phyloP scores from a whole-genome alignment of 164 flowering plant species.

The Saururus chinensis region DNA sequence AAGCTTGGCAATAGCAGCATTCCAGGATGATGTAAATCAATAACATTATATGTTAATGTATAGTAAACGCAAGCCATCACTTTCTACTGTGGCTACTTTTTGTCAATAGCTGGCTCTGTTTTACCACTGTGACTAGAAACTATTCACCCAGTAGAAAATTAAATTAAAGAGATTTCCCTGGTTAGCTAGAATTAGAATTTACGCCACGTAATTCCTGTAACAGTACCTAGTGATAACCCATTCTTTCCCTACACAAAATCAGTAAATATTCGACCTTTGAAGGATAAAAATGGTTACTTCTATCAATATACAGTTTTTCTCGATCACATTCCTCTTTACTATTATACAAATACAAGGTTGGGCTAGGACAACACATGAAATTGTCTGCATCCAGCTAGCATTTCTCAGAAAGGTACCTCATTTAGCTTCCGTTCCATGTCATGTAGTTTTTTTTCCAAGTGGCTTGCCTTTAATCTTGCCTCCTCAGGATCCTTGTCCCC shows the following conservation, averaged over 20 bases:
- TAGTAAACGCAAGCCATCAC: no score
- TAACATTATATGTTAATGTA: no score
- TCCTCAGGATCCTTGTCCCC: conserved; percentile 32
- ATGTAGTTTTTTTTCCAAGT: conserved; percentile 42
- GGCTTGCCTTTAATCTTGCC: conserved; percentile 39
- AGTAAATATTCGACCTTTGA: not conserved
- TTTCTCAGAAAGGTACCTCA: not conserved
- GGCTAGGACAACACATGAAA: not conserved
- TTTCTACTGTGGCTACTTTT: no score
- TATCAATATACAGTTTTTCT: no score
- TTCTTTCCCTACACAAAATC: not conserved
- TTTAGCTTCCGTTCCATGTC: conserved; percentile 29
- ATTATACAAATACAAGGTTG: no score
- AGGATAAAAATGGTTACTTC: no score
- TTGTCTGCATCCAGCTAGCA: not conserved
- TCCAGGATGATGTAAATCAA: no score
- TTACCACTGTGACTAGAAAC: not conserved
- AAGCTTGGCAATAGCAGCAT: no score
- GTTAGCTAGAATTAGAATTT: no score
- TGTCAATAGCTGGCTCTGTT: not conserved
- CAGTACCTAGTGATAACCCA: no score
- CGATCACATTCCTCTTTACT: not conserved
- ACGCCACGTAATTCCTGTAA: no score
- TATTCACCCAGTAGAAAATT: not conserved
- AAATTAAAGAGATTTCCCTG: not conserved